Conservation (phyloP, 495 filamentous ascomycete genomes). For the Amorphotheca resinae region DNA sequence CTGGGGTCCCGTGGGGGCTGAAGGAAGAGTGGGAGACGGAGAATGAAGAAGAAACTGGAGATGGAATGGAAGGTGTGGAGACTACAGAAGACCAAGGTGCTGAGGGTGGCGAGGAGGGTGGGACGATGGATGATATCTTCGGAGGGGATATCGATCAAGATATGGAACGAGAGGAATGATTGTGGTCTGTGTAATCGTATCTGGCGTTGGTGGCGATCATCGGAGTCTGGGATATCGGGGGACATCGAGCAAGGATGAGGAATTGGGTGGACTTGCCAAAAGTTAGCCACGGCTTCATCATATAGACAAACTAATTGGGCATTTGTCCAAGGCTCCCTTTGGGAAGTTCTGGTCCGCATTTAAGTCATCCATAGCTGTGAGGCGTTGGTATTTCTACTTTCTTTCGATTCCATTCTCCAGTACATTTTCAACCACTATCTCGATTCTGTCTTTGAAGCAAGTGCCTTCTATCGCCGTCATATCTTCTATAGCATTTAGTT, state of each 20-base stretch:
- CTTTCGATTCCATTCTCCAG: no score
- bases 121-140: conserved; percentile 21
- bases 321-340: no score
- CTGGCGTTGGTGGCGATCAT: conserved; percentile 6
- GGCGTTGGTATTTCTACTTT: no score
- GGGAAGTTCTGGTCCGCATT: no score
- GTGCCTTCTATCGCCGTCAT: no score
- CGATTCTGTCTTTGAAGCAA: no score
- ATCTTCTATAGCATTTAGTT: no score
- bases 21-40: conserved; percentile 57
- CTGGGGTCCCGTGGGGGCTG: conserved; percentile 71
- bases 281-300: no score
- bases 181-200: background rate
- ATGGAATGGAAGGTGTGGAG: conserved; percentile 41
- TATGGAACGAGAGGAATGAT: conserved; percentile 14
- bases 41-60: conserved; percentile 35
- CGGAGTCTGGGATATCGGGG: background rate
- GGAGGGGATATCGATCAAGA: conserved; percentile 16
- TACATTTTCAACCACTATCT: no score
- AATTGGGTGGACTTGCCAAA: no score
- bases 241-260: background rate
- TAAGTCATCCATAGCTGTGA: no score
- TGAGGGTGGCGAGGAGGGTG: conserved; percentile 14
- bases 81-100: conserved; percentile 43
- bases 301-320: no score